Evolutionary conservation across 495 filamentous ascomycete species (phyloP).

Genomic region (Penicillium daleae): DNA sequence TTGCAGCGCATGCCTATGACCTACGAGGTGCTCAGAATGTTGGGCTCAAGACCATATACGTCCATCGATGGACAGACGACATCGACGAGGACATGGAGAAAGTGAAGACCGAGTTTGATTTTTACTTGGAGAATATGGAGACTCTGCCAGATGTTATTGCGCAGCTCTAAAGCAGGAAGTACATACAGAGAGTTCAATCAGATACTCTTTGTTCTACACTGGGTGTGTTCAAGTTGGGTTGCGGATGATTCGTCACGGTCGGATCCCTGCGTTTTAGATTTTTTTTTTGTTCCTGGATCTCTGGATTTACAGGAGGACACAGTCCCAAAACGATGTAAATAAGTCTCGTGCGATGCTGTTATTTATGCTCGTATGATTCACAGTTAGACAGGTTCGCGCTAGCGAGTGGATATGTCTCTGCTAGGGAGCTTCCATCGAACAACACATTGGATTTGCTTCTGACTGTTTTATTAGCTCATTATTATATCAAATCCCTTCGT

Average conservation of each 20-base stretch:
- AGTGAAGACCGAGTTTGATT: slow-evolving; percentile 49
- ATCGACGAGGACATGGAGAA: slow-evolving; percentile 51
- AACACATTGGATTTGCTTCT: neutral
- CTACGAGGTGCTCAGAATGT: slow-evolving; percentile 46
- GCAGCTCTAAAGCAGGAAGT: too few species aligned
- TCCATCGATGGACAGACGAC: slow-evolving; percentile 59
- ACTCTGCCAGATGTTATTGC: slow-evolving; percentile 27
- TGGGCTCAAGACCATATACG: slow-evolving; percentile 56
- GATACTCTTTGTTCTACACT: too few species aligned
- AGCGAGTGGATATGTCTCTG: neutral
- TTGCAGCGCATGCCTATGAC: slow-evolving; percentile 60
- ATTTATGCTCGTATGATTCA: neutral
- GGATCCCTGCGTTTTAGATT: neutral
- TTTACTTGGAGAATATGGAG: slow-evolving; percentile 50
- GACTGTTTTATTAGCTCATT: neutral
- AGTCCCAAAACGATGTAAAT: too few species aligned
- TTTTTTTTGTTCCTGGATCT: neutral
- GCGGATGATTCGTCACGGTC: neutral
- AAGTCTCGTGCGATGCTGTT: neutral
- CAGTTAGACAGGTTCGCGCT: neutral
- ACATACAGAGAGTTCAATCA: too few species aligned
- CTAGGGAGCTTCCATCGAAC: neutral
- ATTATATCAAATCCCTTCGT: neutral
- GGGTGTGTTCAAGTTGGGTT: too few species aligned
- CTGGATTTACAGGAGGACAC: too few species aligned